Percentiles rank a stretch among this genome's conserved stretches.
Conservation (phyloP, 1,284 basidiomycete species). For the Macrocybe sp. region DNA sequence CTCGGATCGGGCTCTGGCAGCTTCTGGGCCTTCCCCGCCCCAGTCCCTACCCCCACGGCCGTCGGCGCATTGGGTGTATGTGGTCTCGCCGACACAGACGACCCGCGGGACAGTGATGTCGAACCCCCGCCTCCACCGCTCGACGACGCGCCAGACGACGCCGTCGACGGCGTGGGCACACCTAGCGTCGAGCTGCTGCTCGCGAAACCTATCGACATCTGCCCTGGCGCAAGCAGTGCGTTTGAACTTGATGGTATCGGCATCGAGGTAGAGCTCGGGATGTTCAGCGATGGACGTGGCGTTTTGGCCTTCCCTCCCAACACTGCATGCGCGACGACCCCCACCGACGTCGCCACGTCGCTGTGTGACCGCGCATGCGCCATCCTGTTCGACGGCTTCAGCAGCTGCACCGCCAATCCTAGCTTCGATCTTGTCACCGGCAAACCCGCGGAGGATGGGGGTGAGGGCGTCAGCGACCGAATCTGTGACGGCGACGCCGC, state of each 20-base stretch:
- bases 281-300: constrained; percentile 32
- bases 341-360: constrained; percentile 20
- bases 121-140: too few relatives aligned
- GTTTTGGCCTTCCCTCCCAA: constrained; percentile 1
- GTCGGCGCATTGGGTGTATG: not conserved
- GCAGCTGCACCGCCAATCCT: constrained; percentile 22
- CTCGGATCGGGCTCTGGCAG: constrained; percentile 35
- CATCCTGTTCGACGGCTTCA: constrained; percentile 23
- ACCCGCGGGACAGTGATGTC: too few relatives aligned
- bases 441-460: not conserved
- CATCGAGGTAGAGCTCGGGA: constrained; percentile 21
- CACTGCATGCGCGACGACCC: not conserved
- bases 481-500: too few relatives aligned
- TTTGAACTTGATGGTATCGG: not conserved
- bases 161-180: constrained; percentile 9
- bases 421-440: constrained; percentile 15
- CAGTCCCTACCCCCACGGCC: not conserved
- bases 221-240: not conserved
- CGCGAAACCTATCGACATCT: constrained; percentile 1
- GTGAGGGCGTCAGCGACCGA: too few relatives aligned
- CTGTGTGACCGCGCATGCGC: constrained; percentile 32
- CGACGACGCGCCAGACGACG: too few relatives aligned
- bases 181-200: constrained; percentile 5
- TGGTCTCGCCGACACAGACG: not conserved
- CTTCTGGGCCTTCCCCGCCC: constrained; percentile 3